Evolutionary conservation across 306 rosid species (phyloP).

Genomic region (Cajanus cajan): DNA sequence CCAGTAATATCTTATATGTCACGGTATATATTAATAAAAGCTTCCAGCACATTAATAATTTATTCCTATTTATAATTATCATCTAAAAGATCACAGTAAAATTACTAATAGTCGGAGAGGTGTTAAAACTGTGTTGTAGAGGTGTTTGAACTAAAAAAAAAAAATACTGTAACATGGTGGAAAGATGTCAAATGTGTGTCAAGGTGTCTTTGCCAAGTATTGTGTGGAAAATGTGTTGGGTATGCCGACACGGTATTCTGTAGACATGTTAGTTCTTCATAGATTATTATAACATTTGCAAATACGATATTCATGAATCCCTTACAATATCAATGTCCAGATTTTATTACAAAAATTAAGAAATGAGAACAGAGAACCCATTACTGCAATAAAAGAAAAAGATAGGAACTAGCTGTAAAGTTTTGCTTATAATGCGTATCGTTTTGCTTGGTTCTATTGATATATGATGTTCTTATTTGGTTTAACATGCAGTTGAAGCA

Average conservation of each 20-base stretch:
- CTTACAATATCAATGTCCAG: not conserved
- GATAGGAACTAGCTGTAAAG: not conserved
- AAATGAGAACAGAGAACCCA: not conserved
- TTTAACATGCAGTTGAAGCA: constrained; percentile 65
- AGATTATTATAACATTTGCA: not conserved
- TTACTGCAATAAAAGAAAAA: not conserved
- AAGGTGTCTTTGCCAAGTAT: too few species aligned
- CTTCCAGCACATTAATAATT: not conserved
- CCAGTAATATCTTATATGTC: not conserved
- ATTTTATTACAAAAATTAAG: not conserved
- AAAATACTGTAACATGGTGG: too few species aligned
- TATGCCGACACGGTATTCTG: too few species aligned
- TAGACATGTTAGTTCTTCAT: too few species aligned
- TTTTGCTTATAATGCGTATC: not conserved
- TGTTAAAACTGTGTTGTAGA: too few species aligned
- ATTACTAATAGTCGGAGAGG: too few species aligned
- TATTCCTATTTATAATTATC: not conserved
- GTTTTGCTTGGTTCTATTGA: constrained; percentile 21
- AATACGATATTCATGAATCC: not conserved
- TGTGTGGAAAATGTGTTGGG: too few species aligned
- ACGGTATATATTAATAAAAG: not conserved
- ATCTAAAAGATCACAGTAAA: not conserved
- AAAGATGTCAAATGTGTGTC: too few species aligned
- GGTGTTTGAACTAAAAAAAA: too few species aligned
- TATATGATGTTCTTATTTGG: constrained; percentile 26